Evolutionary conservation across 148 eudicot genomes (phyloP).

Genomic region (Chenopodium suecicum): DNA sequence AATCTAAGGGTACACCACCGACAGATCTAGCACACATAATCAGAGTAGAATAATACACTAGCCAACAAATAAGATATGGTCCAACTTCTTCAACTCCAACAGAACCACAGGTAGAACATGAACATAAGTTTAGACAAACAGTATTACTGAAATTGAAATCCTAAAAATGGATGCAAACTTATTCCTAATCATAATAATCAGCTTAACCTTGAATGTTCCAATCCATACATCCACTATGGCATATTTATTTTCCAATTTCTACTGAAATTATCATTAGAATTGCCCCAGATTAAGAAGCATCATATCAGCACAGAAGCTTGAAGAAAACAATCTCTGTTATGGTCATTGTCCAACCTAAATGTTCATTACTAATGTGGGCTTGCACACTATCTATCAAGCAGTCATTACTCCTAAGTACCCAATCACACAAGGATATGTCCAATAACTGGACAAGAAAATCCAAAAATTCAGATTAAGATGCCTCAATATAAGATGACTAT

Average conservation of each 20-base stretch:
- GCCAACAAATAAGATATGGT: background rate
- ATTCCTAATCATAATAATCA: background rate
- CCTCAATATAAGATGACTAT: background rate
- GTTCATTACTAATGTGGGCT: background rate
- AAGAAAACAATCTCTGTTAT: background rate
- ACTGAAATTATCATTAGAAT: background rate
- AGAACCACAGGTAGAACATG: background rate
- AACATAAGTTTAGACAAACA: background rate
- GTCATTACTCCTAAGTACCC: background rate
- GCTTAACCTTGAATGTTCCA: background rate
- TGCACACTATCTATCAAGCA: background rate
- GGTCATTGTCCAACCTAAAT: background rate
- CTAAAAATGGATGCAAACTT: background rate
- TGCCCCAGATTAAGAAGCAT: background rate
- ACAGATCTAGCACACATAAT: background rate
- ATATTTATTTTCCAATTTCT: background rate
- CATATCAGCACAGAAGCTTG: background rate
- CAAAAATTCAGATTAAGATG: background rate
- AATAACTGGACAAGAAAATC: background rate
- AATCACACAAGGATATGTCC: background rate
- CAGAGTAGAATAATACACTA: background rate
- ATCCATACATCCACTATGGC: background rate
- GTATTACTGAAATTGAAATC: background rate
- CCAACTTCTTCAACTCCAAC: background rate
- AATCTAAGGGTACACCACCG: background rate